phyloP scores from a whole-genome alignment of 176 grass and related monocot species.

The Sorghum bicolor region DNA sequence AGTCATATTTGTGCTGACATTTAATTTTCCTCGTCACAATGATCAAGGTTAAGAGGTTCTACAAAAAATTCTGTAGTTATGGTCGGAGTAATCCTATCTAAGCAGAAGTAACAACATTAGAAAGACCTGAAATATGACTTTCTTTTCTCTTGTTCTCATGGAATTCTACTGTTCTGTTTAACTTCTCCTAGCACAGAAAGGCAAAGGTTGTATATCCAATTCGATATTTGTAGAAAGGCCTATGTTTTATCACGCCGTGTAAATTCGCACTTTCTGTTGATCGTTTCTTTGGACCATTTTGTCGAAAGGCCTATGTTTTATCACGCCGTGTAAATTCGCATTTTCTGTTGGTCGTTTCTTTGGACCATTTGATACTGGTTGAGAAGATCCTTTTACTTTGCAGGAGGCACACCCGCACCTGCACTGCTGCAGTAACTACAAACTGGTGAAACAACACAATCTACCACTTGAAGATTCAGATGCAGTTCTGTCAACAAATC shows the following conservation, averaged over 20 bases:
- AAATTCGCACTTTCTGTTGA: neutral
- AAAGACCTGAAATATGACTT: conserved; percentile 4
- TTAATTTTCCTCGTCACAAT: conserved; percentile 9
- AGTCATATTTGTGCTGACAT: neutral
- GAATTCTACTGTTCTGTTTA: neutral
- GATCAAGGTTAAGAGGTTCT: neutral
- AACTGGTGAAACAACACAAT: neutral
- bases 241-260: neutral
- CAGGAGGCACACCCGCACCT: neutral
- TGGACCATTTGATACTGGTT: neutral
- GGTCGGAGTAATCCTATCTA: neutral
- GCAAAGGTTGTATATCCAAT: neutral
- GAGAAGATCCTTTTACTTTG: conserved; percentile 20
- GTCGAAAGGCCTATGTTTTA: too few relatives aligned
- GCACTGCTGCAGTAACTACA: conserved; percentile 14
- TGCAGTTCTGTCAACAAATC: conserved; percentile 6
- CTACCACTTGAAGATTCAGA: conserved; percentile 29
- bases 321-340: too few relatives aligned
- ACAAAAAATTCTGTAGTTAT: neutral
- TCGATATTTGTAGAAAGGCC: neutral
- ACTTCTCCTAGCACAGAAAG: neutral
- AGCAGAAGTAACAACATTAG: neutral
- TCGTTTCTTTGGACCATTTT: neutral
- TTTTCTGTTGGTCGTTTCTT: neutral
- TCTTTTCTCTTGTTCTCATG: neutral